Base-by-base conservation (phyloP, 2,329 filamentous ascomycete species). In the Phialemoniopsis sp. region DNA sequence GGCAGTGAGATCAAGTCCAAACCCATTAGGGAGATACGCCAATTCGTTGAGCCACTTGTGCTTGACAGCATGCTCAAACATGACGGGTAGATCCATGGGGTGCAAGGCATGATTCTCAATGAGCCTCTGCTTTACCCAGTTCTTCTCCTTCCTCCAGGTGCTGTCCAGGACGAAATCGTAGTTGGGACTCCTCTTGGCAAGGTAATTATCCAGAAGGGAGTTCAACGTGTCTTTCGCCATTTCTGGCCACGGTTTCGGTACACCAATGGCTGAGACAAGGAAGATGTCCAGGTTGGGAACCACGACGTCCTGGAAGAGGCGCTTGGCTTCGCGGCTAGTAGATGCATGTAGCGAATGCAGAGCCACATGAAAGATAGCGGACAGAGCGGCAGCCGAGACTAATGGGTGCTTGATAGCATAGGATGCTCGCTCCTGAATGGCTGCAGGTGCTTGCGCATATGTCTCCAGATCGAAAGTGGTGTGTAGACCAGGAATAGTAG, bases 151-250 rank as follows among this genome's bases (percentile, higher is more conserved):
- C 50, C 85, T 83, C 90, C 91, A 97, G 6, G 95, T 68, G 42
- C 89, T 90, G 56, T 95, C 85, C 41, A 98, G 76, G 13, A 95
- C 91, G 46, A 96, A 94, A 48, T 90, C 83, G 58, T 88, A 86
- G 40, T 90, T 80, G 5, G 82, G 75, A 10, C 89, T 81, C 40
- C 82, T 78, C 60, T 90, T 90, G 54, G 82, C 77, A 19, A 96
- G 72, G 57, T 95, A 96, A 10, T 86, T 85, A 37, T 87, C 82
- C 51, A 96, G 91, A 2, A 91, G 69, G 13, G 86, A 85, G 43
- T 79, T 82, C 19, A 90, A 63, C 0, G 87, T 89, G 40, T 90
- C 85, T 28, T 82, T 76, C 18, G 88, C 86, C 62, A 89, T 76
- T 0, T 70, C 68, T 7, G 82, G 81, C 87, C 87, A 90, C 5